Base-by-base conservation (phyloP, 768 basidiomycete genomes). In the Suillus decipiens region DNA sequence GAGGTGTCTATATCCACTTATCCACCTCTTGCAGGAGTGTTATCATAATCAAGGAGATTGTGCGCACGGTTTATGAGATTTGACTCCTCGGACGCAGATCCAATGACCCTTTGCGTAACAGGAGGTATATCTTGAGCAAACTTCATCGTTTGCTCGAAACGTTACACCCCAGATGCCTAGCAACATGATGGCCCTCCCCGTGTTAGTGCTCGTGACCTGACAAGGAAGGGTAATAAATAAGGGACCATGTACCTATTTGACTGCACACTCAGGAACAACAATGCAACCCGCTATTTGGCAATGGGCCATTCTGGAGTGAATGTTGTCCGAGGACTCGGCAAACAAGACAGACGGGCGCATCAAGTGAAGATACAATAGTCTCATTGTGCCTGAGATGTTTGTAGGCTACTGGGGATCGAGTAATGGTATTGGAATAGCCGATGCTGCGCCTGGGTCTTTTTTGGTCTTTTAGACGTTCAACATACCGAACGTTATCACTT, bases 1-100 rank as follows among this genome's bases (percentile, higher is more conserved):
- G 51, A 53, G 50, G 50, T 56, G 36, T 37, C 9, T 56, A 56
- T 39, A 17, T 24, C 37, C 37, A 39, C 55, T 39, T n/a, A 53
- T 53, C 31, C 51, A 53, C 51, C 51, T 33, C 51, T n/a, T 31
- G 31, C 50, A 51, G 50, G 37, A 24, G 22, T 17, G 28, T 10
- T 17, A 37, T 19, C 39, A 41, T 19, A 19, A 37, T 28, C 24
- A 19, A 41, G 56, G 56, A 28, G 56, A 57, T 57, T 19, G 17
- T 57, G 41, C 56, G 39, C 39, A 28, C 56, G 15, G 9, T 19
- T 41, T 41, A 31, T 11, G 17, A 28, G 24, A 41, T 31, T 56
- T 17, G 15, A 39, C 36, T 56, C 17, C 11, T 57, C 22, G 37
- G 56, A 57, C 24, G 12, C 56, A 57, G 39, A 39, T 41, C 24